Evolutionary conservation across 2,329 filamentous ascomycete genomes (phyloP), one percentile per base, ranked within the genome.

Genomic region (Cryphonectria nitschkei): DNA sequence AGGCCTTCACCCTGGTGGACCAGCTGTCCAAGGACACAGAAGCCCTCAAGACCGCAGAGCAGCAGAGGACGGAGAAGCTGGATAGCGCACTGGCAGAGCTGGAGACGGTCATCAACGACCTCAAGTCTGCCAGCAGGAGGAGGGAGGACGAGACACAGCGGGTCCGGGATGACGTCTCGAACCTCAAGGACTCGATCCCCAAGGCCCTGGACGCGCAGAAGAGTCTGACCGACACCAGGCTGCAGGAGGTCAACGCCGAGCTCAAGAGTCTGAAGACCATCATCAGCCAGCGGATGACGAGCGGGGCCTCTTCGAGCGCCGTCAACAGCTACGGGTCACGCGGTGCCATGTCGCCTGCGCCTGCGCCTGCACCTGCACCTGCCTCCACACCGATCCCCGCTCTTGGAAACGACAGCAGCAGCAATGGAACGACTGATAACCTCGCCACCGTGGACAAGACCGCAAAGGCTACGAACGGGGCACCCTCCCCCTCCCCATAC

Each of bases 181-280:
- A 88, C 16, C 85, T 99, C 70, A 92, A 95, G 79, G 93, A 95
- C 74, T 85, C 93, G 67, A 94, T 99, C 68, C 96, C 97, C 9
- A 93, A 93, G 80, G 95, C 95, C 2, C 88, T 99, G 76, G 90
- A 96, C 74, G 92, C 92, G 68, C 94, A 98, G 78, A 95, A 95
- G 82, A 93, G 95, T 73, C 86, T 89, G 68, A 93, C 93, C 37
- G 95, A 98, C 78, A 88, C 85, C 74, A 88, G 94, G 65, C 84
- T 99, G 71, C 92, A 90, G 80, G 96, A 98, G 76, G 88, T 99
- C 75, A 93, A 93, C 75, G 88, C 86, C 8, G 96, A 99, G 81
- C 86, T 99, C 76, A 94, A 93, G 84, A 98, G 95, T 79, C 84
- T 99, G 76, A 98, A 98, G 87, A 93, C 93, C 2, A 85, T 99